Base-by-base conservation (phyloP, 208 protist species). In the Trypanosomatidae sp. region DNA sequence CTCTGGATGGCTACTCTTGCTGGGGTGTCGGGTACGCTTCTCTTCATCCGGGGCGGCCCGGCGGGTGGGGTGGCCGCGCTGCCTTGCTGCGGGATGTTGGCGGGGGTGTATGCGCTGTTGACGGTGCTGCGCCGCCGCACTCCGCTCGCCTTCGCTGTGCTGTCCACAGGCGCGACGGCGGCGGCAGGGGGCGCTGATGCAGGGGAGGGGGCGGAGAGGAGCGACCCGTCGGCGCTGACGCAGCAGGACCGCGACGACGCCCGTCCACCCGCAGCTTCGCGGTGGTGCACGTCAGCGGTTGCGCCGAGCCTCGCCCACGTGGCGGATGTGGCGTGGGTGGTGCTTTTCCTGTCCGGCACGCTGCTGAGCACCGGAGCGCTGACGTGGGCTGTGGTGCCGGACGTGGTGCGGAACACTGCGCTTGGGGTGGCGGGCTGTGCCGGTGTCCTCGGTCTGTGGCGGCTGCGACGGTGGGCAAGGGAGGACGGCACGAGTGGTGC, bases 1-100 rank as follows among this genome's bases (percentile, higher is more conserved):
- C 76, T 75, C 67, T 80, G 85, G 73, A 71, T 79, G 73, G 52
- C 82, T 17, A 19, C 62, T 3, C 43, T 70, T 6, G n/a, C 69
- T 25, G 46, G 44, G 22, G 22, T 56, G 36, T 69, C 64, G 12
- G 55, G 74, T 46, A 79, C 71, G 10, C 30, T 68, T 2, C 62
- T 90, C 4, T 70, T 89, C 17, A 46, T 81, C 17, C 67, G 30
- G 52, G 66, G 4, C 67, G 39, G 53, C 13, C 74, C 70, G 1
- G 22, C 69, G 19, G 65, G 69, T 49, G 43, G 70, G n/a, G 69
- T 73, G 28, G 4, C 71, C 39, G 25, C 79, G 13, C 33, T 90
- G 10, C 52, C 70, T 0, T 58, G 67, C 28, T 43, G 65, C 2
- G 12, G 62, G n/a, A 56, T 87, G 50, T 67, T 90, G 30, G 65